Evolutionary conservation across 2,329 filamentous ascomycete species (phyloP), one percentile per base, ranked within the genome.

Genomic region (Mycocentrospora acerina): DNA sequence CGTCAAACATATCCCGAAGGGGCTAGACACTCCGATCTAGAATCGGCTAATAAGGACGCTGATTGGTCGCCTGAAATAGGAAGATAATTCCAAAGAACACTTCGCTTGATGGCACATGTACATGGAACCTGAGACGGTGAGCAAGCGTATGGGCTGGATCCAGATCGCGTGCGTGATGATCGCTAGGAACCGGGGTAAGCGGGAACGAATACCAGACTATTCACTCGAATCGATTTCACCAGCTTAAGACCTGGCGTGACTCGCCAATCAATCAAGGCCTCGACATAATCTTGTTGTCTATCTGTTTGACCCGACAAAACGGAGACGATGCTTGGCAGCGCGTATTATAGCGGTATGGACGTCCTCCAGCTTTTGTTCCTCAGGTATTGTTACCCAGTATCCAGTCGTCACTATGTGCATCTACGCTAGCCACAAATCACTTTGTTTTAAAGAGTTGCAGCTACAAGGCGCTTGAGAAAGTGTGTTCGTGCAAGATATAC

Each of bases 1-100:
- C 64, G 64, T 62, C 50, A 61, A 65, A 37, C 28, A 37, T 48
- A 35, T 32, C 62, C 50, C 17, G 11, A 51, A 54, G 24, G 12
- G 46, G 58, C 33, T 53, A 62, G 59, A 45, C 35, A 39, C 24
- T 50, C 38, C 46, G 35, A 50, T 26, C 5, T 24, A 16, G 24
- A 40, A 34, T 64, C 57, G 55, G 48, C 40, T 60, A 55, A 35
- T 29, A 29, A 12, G 17, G 11, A 12, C 25, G 18, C 32, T 60
- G 42, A 65, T 64, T 64, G 61, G 62, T 32, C 39, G 37, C 37
- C n/a, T 29, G 13, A 31, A 31, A 32, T 13, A 30, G 32, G 42
- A 32, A 37, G 36, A 36, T 12, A 29, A 40, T 44, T 33, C 35
- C 24, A 24, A 46, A 37, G 36, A 45, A 40, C 30, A 25, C 29